These are phyloP conservation scores for Trematosphaeria pertusa DNA, from an alignment of 2,329 filamentous ascomycete genomes.

Conservation along the genomic window DNA sequence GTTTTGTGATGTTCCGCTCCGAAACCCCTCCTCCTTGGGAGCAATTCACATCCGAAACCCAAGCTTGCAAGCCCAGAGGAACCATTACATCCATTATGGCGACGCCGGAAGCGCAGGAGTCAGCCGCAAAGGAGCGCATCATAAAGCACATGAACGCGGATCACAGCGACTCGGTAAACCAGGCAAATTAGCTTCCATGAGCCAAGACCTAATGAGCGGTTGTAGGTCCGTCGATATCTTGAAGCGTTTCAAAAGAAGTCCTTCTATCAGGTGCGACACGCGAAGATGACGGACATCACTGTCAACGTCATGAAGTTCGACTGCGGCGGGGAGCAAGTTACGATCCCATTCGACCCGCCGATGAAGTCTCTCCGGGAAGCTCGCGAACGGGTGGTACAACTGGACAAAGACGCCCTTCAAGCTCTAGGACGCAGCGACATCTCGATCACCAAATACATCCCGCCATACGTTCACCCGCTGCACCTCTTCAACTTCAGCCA, in stretches of 20 bases:
- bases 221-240: conserved; percentile 73
- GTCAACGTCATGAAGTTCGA: conserved; percentile 68
- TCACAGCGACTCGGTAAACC: conserved; percentile 69
- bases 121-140: conserved; percentile 65
- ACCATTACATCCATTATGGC: conserved; percentile 29
- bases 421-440: conserved; percentile 68
- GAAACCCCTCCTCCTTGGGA: no score
- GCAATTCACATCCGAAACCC: no score
- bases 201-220: conserved; percentile 10
- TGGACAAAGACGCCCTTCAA: conserved; percentile 68
- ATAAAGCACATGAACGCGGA: conserved; percentile 87
- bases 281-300: conserved; percentile 70
- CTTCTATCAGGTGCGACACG: conserved; percentile 60
- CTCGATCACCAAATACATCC: conserved; percentile 60
- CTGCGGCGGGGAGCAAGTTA: conserved; percentile 57
- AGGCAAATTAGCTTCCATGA: not conserved
- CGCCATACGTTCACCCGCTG: conserved; percentile 52
- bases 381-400: conserved; percentile 73
- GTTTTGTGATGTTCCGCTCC: no score
- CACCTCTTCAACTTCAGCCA: conserved; percentile 63
- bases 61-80: no score
- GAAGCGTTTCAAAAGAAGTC: conserved; percentile 71
- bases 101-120: conserved; percentile 49
- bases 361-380: conserved; percentile 72
- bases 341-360: conserved; percentile 72